Base-by-base conservation (phyloP, 2,329 filamentous ascomycete species). In the Paramyrothecium roridum region DNA sequence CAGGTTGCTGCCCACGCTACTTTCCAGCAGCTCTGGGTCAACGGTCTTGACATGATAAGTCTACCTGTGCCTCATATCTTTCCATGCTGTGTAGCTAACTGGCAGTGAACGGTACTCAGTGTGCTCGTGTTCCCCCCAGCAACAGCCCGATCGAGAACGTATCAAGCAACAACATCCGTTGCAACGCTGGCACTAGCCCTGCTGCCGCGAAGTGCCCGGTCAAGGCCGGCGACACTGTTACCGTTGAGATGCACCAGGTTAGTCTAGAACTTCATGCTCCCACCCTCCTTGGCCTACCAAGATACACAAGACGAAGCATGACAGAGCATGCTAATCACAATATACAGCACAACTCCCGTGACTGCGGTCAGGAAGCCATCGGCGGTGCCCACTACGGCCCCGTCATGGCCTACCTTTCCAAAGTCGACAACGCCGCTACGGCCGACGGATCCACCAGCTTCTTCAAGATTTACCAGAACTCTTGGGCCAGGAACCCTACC, bases 181-280 rank as follows among this genome's bases (percentile, higher is more conserved):
- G 79, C 63, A 81, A 81, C 56, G 71, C 68, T 17, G 72, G 72
- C 26, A 67, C 73, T 7, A 65, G 65, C 3, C 62, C 67, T 16
- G 69, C 73, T 3, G 56, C 68, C 2, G 70, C 68, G 16, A 78
- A 79, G 60, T 82, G 79, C 63, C 63, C 70, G 20, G 77, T 80
- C 30, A 66, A 68, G 30, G 78, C 78, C 3, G 80, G 80, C 3
- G 69, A 70, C 4, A 78, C 71, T 1, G 75, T 84, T 16, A 82
- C 80, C 0, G 73, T 83, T 8, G 82, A 84, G 67, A 84, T 85
- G 79, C 81, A 85, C 69, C 76, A 78, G 63, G 71, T 73, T 57
- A 8, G 60, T 33, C 23, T 19, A 48, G 26, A 30, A 30, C 26
- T 7, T 7, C 16, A 19, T 43, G 37, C n/a, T 43, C 12, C 37